Evolutionary conservation across 2,329 filamentous ascomycete species (phyloP).

Genomic region (Ophiostoma sp.): DNA sequence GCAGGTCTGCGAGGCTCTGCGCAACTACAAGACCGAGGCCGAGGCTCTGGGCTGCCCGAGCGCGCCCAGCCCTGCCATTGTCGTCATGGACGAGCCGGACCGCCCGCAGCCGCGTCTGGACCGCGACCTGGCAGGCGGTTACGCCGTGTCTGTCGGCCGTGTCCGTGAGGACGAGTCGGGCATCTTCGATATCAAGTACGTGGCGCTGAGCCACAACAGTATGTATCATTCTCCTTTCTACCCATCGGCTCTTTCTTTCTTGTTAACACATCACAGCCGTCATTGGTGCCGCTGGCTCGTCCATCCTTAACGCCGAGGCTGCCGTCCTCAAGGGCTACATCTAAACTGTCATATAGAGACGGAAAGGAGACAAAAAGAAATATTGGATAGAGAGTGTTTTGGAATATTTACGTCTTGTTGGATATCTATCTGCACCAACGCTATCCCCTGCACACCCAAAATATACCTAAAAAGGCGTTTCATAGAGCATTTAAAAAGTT

Average conservation of each 20-base stretch:
- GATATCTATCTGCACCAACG: neutral
- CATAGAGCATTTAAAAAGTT: constrained; percentile 18
- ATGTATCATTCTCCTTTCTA: constrained; percentile 35
- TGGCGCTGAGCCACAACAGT: constrained; percentile 82
- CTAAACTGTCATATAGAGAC: constrained; percentile 39
- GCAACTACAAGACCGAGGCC: constrained; percentile 78
- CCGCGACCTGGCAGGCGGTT: constrained; percentile 79
- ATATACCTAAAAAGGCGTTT: neutral
- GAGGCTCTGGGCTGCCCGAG: constrained; percentile 83
- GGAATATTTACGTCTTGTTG: neutral
- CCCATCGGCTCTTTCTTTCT: neutral
- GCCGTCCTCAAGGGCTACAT: constrained; percentile 86
- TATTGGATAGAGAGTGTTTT: neutral
- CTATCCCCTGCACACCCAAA: neutral
- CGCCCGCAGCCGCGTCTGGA: constrained; percentile 90
- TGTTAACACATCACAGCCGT: constrained; percentile 58
- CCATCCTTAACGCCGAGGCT: constrained; percentile 91
- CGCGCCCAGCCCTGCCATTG: constrained; percentile 77
- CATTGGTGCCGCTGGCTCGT: constrained; percentile 93
- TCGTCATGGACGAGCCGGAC: constrained; percentile 86
- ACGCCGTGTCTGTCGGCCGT: constrained; percentile 86
- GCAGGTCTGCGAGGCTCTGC: constrained; percentile 75
- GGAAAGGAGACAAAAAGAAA: constrained; percentile 22
- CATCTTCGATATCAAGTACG: constrained; percentile 94
- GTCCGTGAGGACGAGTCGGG: constrained; percentile 82